Base-by-base conservation (phyloP, 306 rosid species). In the Sindora glabra region DNA sequence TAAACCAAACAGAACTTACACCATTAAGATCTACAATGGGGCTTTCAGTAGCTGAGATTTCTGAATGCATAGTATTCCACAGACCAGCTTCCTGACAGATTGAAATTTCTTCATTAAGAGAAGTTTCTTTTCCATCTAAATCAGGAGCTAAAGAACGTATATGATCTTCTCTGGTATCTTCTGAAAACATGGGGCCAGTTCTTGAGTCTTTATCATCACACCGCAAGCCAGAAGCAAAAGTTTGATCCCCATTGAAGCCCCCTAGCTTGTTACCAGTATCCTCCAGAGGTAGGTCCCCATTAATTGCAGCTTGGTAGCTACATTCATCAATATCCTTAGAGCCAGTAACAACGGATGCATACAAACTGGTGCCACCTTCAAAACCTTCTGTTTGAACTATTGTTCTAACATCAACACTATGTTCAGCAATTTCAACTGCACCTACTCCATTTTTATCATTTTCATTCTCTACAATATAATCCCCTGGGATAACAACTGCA, bases 1-100 rank as follows among this genome's bases (percentile, higher is more conserved):
- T 18, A 25, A 44, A 56, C 30, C 60, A 78, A 59, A 52, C 26
- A 8, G 41, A 77, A 72, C 98, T 77, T 82, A 92, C 99, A 45
- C 73, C 74, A 64, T 47, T 63, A 68, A 74, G 81, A 48, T 76
- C 86, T 9, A 33, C 68, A 34, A 42, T 52, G 74, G 78, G 81
- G 77, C 67, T 74, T 30, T 59, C 68, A 24, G 34, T 21, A 19
- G 70, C 68, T 26, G 75, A 22, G 56, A 58, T 69, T 68, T 78
- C 89, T 16, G 74, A 75, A 54, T 60, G 73, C 68, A 48, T 50
- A 33, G 69, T 57, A 77, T 70, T 53, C 34, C 10, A 72, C 48
- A 51, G 47, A 62, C 67, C 87, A 76, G 74, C 66, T 73, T 84
- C 91, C 46, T 48, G 69, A 59, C 14, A 68, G 39, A 56, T 72